Percentiles rank a stretch among this genome's conserved stretches.
phyloP scores from a whole-genome alignment of 306 rosid genomes.

The Ormosia emarginata region DNA sequence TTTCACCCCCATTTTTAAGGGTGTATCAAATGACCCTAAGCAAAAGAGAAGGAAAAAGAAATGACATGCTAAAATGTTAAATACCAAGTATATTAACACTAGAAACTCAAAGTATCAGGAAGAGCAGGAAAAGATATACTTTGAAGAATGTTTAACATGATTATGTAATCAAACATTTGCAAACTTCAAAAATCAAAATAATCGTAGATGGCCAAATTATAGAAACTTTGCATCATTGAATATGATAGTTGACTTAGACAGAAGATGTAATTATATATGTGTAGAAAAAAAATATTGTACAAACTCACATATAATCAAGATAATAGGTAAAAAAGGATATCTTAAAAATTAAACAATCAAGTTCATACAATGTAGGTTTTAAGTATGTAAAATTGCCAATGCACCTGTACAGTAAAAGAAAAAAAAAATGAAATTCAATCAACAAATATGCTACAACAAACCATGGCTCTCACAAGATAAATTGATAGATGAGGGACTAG shows the following conservation, averaged over 20 bases:
- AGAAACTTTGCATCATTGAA: neutral
- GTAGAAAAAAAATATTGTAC: neutral
- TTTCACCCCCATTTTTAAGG: neutral
- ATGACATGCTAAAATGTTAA: neutral
- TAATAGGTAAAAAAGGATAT: neutral
- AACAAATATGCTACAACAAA: neutral
- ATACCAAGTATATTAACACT: neutral
- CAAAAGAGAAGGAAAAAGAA: neutral
- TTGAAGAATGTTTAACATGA: neutral
- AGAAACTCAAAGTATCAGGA: neutral
- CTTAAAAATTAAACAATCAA: neutral
- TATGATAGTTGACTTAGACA: neutral
- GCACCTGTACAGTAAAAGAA: neutral
- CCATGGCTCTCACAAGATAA: neutral
- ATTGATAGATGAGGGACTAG: neutral
- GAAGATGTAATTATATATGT: neutral
- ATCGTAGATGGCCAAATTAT: neutral
- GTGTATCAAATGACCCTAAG: neutral
- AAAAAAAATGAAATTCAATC: neutral
- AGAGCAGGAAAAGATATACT: neutral
- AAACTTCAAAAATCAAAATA: neutral
- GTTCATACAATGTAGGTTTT: neutral
- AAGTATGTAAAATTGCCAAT: neutral
- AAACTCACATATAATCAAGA: neutral
- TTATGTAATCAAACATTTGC: neutral